Evolutionary conservation across 2,329 filamentous ascomycete species (phyloP).

Genomic region (Aspergillaceae sp.): DNA sequence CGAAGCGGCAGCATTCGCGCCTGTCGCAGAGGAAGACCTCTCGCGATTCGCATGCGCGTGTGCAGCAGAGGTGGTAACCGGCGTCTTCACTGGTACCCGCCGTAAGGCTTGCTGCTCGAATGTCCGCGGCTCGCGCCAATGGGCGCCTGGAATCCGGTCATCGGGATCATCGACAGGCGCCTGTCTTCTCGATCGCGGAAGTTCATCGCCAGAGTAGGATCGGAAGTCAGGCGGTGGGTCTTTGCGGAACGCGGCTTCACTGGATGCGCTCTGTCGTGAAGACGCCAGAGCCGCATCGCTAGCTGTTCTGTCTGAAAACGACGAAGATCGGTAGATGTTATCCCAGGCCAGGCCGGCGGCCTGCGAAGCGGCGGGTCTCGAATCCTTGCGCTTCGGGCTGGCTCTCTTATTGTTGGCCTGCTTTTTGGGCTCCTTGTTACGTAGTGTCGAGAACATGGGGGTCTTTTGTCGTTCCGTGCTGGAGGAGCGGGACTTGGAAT

Average conservation of each 20-base stretch:
- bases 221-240: conserved; percentile 13
- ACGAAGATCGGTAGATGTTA: conserved; percentile 22
- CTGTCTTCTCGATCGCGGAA: conserved; percentile 4
- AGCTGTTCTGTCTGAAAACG: conserved; percentile 18
- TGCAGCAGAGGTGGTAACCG: conserved; percentile 3
- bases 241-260: conserved; percentile 18
- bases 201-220: conserved; percentile 15
- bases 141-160: background rate
- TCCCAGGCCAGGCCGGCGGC: conserved; percentile 57
- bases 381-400: conserved; percentile 28
- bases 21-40: conserved; percentile 2
- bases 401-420: conserved; percentile 25
- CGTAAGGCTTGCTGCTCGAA: conserved; percentile 2
- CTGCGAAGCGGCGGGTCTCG: conserved; percentile 50
- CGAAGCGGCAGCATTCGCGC: conserved; percentile 1
- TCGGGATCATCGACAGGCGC: conserved; percentile 5
- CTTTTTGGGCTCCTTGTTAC: conserved; percentile 40
- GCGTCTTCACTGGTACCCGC: conserved; percentile 6
- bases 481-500: conserved; percentile 47
- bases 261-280: conserved; percentile 20
- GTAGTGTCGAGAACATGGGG: conserved; percentile 43
- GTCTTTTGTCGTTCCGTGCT: conserved; percentile 56
- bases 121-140: conserved; percentile 3
- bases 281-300: conserved; percentile 21
- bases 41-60: conserved; percentile 4